Conservation (phyloP, 2,329 filamentous ascomycete species). For the Cladobotryum protrusum region DNA sequence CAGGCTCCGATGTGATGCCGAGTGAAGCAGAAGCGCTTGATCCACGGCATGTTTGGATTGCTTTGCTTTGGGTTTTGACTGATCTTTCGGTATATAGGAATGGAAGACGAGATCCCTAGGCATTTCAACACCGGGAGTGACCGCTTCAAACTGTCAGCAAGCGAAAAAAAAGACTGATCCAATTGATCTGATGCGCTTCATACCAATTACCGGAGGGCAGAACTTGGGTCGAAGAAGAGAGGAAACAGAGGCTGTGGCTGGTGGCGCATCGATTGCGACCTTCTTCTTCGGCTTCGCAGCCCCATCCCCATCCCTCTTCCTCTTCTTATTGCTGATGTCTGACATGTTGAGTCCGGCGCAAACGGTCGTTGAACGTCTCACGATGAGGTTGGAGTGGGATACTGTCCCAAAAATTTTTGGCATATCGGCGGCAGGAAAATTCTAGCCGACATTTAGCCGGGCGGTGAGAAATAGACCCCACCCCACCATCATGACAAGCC, state of each 20-base stretch:
- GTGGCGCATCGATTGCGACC: constrained; percentile 39
- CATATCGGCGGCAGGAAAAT: constrained; percentile 21
- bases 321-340: constrained; percentile 41
- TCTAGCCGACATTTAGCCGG: constrained; percentile 22
- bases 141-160: constrained; percentile 25
- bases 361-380: not conserved
- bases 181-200: constrained; percentile 10
- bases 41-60: constrained; percentile 34
- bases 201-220: constrained; percentile 51
- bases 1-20: constrained; percentile 48
- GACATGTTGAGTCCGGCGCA: constrained; percentile 27
- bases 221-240: constrained; percentile 39
- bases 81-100: constrained; percentile 40
- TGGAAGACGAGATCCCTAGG: constrained; percentile 37
- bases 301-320: constrained; percentile 44
- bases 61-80: constrained; percentile 28
- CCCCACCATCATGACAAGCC: constrained; percentile 1
- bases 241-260: constrained; percentile 38
- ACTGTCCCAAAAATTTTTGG: constrained; percentile 24
- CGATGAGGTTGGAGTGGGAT: constrained; percentile 17
- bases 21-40: constrained; percentile 52
- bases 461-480: constrained; percentile 16
- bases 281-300: constrained; percentile 44
- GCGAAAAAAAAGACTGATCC: not conserved
- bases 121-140: constrained; percentile 31